Evolutionary conservation across 2,329 filamentous ascomycete species (phyloP).

Genomic region (Pseudopithomyces maydicus): DNA sequence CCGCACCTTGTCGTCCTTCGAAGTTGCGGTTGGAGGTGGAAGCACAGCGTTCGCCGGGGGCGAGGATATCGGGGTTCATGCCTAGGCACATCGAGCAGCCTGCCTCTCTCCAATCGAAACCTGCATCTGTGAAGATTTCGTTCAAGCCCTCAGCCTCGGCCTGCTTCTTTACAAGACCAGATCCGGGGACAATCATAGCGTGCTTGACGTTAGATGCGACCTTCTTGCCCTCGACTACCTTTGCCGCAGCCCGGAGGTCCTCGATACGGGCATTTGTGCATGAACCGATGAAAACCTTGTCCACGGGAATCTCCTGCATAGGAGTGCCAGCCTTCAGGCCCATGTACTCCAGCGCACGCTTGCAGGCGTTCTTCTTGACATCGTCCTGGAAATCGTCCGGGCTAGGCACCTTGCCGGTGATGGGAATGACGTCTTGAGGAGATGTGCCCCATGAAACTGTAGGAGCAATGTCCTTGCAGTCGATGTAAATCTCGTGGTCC

Average conservation of each 20-base stretch:
- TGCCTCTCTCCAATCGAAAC: conserved; percentile 97
- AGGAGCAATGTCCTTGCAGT: conserved; percentile 89
- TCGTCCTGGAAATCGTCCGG: conserved; percentile 84
- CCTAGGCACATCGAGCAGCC: conserved; percentile 99
- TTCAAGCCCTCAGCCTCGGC: conserved; percentile 92
- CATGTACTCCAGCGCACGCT: conserved; percentile 93
- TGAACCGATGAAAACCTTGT: conserved; percentile 98
- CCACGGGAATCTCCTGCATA: conserved; percentile 88
- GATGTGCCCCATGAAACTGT: conserved; percentile 97
- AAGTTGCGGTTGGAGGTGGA: conserved; percentile 98
- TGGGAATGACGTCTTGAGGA: conserved; percentile 94
- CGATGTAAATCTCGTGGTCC: conserved; percentile 86
- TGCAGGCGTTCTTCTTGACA: conserved; percentile 78
- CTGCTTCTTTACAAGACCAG: conserved; percentile 88
- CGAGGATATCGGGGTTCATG: conserved; percentile 98
- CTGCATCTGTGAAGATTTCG: conserved; percentile 87
- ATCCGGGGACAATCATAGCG: conserved; percentile 95
- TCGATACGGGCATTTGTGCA: conserved; percentile 98
- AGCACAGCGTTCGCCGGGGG: conserved; percentile 90
- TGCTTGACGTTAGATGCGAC: conserved; percentile 87
- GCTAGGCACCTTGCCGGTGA: conserved; percentile 86
- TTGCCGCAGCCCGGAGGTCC: conserved; percentile 85
- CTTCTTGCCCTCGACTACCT: conserved; percentile 85
- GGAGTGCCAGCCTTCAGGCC: conserved; percentile 82
- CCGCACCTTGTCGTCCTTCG: conserved; percentile 91